Percentiles rank a stretch among this genome's conserved stretches.
Conservation (phyloP, 441 rosid genomes). For the Melastoma candidum region DNA sequence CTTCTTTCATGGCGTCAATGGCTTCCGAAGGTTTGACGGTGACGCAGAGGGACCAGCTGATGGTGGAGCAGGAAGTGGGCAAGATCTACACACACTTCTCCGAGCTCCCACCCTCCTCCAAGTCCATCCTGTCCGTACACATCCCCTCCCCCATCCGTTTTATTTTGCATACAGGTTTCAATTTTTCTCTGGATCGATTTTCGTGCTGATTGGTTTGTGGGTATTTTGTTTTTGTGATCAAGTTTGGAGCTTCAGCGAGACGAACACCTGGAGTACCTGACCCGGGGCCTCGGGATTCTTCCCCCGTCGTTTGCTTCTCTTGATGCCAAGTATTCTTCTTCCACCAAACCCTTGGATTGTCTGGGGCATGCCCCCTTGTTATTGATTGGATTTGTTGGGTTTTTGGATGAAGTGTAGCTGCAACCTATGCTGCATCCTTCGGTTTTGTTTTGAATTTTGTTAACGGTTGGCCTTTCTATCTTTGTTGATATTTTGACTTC, state of each 20-base stretch:
- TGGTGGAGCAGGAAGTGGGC: slow-evolving; percentile 48
- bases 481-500: no score
- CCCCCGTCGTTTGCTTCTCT: slow-evolving; percentile 46
- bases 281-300: slow-evolving; percentile 51
- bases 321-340: slow-evolving; percentile 58
- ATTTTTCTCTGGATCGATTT: not conserved
- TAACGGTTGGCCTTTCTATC: no score
- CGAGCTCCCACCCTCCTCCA: slow-evolving; percentile 31
- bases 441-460: no score
- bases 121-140: slow-evolving; percentile 30
- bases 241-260: slow-evolving; percentile 76
- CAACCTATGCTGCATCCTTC: no score
- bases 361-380: no score
- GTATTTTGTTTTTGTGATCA: not conserved
- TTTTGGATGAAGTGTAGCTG: no score
- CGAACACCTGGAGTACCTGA: slow-evolving; percentile 56
- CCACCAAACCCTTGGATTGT: not conserved
- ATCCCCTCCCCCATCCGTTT: not conserved
- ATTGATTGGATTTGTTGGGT: no score
- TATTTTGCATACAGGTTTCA: not conserved
- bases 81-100: slow-evolving; percentile 41
- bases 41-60: slow-evolving; percentile 55
- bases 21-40: slow-evolving; percentile 19
- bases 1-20: no score
- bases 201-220: not conserved